Base-by-base conservation (phyloP, 164 flowering plant species). In the Piper longum region DNA sequence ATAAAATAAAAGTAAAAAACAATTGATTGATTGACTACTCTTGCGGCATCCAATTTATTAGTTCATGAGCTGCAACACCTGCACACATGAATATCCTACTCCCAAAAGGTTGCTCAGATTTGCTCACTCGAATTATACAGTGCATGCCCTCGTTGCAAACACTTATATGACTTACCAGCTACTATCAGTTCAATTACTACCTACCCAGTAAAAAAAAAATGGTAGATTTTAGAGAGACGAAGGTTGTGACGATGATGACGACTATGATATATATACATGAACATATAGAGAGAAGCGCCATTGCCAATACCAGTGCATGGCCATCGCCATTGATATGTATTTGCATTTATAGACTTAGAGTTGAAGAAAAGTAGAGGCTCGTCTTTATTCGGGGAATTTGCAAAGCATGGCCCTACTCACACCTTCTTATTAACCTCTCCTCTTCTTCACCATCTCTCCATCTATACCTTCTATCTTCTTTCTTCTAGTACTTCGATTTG, bases 281-380 rank as follows among this genome's bases (percentile, higher is more conserved):
- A 54, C n/a, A 4, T 54, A 4, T 54, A 54, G 3, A 54, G 14
- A 54, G 56, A 17, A 9, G 17, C n/a, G 19, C 36, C 36, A 26
- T 26, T 26, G 36, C 36, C 36, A 26, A 0, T 26, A 26, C 36
- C 36, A 26, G 36, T 26, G 36, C 36, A 26, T 26, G 1, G 36
- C 36, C 36, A 26, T 26, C 36, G 2, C 36, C 36, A 26, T 26
- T 26, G 36, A 26, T 55, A 48, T 48, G 52, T 48, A 9, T 48
- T 9, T 48, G 13, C 56, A 56, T 26, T 26, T 26, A 26, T 26
- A 26, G 36, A 26, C 36, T 26, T 57, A 71, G 67, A 63, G 64
- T 66, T 59, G 48, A 71, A 56, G 66, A 70, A 71, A 66, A 71
- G 73, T 70, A 71, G 74, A 59, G 67, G 70, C 64, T 70, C 69